Percentiles rank a stretch among this genome's conserved stretches.
phyloP scores from a whole-genome alignment of 2,329 filamentous ascomycete species.

The Berkeleyomyces rouxiae region DNA sequence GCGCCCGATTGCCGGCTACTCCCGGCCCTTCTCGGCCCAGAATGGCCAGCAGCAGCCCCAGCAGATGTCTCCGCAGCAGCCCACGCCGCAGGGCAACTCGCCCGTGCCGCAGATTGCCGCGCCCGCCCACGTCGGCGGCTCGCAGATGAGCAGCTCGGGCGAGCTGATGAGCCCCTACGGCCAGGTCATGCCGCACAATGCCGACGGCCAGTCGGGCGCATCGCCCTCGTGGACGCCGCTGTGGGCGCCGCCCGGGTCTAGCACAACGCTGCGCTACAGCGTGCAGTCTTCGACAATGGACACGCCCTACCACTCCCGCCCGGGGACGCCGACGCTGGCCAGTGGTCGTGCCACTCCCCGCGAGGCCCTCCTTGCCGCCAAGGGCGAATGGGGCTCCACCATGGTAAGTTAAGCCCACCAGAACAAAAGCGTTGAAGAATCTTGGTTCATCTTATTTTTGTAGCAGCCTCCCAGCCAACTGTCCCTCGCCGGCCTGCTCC shows the following conservation, averaged over 20 bases:
- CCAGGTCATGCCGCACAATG: slow-evolving; percentile 4
- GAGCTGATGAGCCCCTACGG: slow-evolving; percentile 11
- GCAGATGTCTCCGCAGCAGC: slow-evolving; percentile 14
- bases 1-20: slow-evolving; percentile 18
- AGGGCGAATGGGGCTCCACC: slow-evolving; percentile 16
- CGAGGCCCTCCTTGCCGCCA: slow-evolving; percentile 15
- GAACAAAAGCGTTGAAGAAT: neutral
- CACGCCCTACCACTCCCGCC: slow-evolving; percentile 16
- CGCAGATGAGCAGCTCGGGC: slow-evolving; percentile 7
- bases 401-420: slow-evolving; percentile 16
- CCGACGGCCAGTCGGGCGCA: slow-evolving; percentile 1
- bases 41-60: slow-evolving; percentile 12
- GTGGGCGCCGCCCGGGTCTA: slow-evolving; percentile 9
- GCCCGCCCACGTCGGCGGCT: slow-evolving; percentile 1
- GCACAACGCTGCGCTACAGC: slow-evolving; percentile 12
- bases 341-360: slow-evolving; percentile 19
- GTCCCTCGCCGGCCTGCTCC: slow-evolving; percentile 26
- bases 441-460: neutral
- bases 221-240: slow-evolving; percentile 11
- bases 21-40: slow-evolving; percentile 13
- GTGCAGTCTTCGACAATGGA: slow-evolving; percentile 14
- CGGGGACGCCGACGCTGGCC: slow-evolving; percentile 19
- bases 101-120: slow-evolving; percentile 12
- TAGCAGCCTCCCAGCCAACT: slow-evolving; percentile 27
- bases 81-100: slow-evolving; percentile 17